A percentile compares a stretch with the other conserved stretches of the same genome.
Conservation (phyloP, 139 green algal species). For the Limnomonas spitsbergensis region DNA sequence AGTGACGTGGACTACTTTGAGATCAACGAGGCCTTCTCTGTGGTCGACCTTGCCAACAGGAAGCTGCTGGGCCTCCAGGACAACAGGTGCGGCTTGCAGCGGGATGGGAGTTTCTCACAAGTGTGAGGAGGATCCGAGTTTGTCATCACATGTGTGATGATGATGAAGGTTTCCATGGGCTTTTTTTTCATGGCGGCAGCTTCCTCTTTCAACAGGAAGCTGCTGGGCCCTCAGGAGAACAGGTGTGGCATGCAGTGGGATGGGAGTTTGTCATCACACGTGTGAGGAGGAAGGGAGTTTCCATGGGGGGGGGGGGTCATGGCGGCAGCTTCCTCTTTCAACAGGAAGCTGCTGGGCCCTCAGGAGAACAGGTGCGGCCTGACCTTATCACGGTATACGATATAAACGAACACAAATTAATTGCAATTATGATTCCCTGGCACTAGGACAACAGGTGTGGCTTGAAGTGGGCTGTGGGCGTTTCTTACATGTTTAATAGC, state of each 20-base stretch:
- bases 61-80: slow-evolving; percentile 34
- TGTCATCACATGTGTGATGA: no score
- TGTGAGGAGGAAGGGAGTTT: no score
- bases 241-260: slow-evolving; percentile 7
- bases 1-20: slow-evolving; percentile 73
- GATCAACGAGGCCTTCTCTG: slow-evolving; percentile 93
- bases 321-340: no score
- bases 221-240: slow-evolving; percentile 28
- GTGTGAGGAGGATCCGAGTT: background rate
- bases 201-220: slow-evolving; percentile 34
- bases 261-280: no score
- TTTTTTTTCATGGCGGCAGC: no score
- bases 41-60: slow-evolving; percentile 56
- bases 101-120: background rate
- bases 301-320: no score
- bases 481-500: no score
- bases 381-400: no score
- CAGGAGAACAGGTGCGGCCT: slow-evolving; percentile 7
- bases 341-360: slow-evolving; percentile 38
- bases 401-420: background rate
- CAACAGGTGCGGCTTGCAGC: slow-evolving; percentile 11
- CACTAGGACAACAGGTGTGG: slow-evolving; percentile 21
- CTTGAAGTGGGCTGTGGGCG: background rate
- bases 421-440: no score
- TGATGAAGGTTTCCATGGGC: no score